These are phyloP conservation scores for Periconia sp. DNA, from an alignment of 2,329 filamentous ascomycete genomes.

Conservation along the genomic window DNA sequence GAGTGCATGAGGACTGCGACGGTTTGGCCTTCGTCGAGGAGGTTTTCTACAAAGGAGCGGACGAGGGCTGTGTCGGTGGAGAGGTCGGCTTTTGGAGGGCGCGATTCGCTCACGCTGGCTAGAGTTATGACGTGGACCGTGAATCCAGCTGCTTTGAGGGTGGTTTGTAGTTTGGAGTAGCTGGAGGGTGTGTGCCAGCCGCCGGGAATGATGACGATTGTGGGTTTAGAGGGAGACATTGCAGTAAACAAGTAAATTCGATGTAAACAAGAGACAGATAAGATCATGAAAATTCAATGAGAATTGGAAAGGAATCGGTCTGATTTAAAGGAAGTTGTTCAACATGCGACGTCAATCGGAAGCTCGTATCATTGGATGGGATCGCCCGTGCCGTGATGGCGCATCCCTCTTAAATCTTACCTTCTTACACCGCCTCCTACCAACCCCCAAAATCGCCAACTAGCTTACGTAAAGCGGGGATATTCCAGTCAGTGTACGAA, in stretches of 20 bases:
- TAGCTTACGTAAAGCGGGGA: no score
- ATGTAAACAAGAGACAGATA: neutral
- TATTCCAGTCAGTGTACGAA: no score
- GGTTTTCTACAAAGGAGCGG: slow-evolving; percentile 4
- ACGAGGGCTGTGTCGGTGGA: neutral
- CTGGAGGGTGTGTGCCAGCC: slow-evolving; percentile 34
- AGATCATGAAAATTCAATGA: no score
- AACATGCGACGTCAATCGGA: no score
- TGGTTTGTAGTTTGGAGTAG: slow-evolving; percentile 24
- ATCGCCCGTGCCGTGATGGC: no score
- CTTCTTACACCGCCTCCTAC: no score
- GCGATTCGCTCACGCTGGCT: slow-evolving; percentile 11
- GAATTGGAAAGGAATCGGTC: no score
- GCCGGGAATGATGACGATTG: slow-evolving; percentile 35
- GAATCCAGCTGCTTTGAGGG: slow-evolving; percentile 23
- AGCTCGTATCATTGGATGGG: no score
- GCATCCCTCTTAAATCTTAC: no score
- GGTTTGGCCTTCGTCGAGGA: slow-evolving; percentile 5
- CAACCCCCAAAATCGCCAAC: no score
- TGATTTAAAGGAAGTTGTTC: no score
- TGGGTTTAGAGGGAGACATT: slow-evolving; percentile 15
- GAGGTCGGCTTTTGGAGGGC: slow-evolving; percentile 14
- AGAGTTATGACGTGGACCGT: slow-evolving; percentile 19
- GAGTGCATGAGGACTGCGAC: slow-evolving; percentile 14
- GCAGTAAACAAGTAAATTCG: slow-evolving; percentile 5